Conservation (phyloP, 1,284 basidiomycete species). For the Sporisorium reilianum region DNA sequence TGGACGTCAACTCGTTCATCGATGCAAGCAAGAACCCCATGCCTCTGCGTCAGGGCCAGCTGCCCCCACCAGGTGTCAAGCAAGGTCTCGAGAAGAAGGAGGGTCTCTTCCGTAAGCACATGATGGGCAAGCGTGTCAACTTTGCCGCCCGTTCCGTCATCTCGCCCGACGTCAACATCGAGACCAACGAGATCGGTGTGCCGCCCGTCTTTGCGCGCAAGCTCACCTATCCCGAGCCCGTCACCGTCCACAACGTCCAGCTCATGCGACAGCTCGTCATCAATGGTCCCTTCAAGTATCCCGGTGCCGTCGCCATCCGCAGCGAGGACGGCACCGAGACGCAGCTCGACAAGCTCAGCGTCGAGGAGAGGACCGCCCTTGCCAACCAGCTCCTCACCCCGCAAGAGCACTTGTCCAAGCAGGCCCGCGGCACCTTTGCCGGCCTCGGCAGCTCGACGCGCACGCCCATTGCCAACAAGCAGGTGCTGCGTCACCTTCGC, state of each 20-base stretch:
- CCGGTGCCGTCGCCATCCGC: conserved; percentile 93
- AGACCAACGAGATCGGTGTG: conserved; percentile 98
- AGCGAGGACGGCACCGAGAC: conserved; percentile 81
- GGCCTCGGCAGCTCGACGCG: conserved; percentile 64
- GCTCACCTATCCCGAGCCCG: conserved; percentile 96
- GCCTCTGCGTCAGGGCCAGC: conserved; percentile 84
- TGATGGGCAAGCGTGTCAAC: conserved; percentile 99
- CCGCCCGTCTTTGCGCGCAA: conserved; percentile 98
- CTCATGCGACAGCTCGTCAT: conserved; percentile 91
- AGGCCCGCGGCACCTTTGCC: conserved; percentile 65
- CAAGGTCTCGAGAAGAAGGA: conserved; percentile 99
- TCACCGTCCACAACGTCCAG: conserved; percentile 90
- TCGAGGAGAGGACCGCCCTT: conserved; percentile 90
- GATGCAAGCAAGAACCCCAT: conserved; percentile 96
- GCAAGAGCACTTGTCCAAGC: conserved; percentile 75
- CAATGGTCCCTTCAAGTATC: conserved; percentile 88
- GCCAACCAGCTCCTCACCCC: conserved; percentile 97
- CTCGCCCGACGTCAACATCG: conserved; percentile 98
- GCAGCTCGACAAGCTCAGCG: conserved; percentile 78
- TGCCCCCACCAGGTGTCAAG: conserved; percentile 95
- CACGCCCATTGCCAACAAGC: conserved; percentile 82
- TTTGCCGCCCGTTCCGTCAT: conserved; percentile 99
- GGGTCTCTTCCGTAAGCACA: conserved; percentile 96
- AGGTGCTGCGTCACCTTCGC: conserved; percentile 93
- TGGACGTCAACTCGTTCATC: conserved; percentile 96